A percentile compares a stretch with the other conserved stretches of the same genome.
These are phyloP conservation scores for Emergomyces africanus DNA, from an alignment of 2,329 filamentous ascomycete genomes.

Conservation along the genomic window DNA sequence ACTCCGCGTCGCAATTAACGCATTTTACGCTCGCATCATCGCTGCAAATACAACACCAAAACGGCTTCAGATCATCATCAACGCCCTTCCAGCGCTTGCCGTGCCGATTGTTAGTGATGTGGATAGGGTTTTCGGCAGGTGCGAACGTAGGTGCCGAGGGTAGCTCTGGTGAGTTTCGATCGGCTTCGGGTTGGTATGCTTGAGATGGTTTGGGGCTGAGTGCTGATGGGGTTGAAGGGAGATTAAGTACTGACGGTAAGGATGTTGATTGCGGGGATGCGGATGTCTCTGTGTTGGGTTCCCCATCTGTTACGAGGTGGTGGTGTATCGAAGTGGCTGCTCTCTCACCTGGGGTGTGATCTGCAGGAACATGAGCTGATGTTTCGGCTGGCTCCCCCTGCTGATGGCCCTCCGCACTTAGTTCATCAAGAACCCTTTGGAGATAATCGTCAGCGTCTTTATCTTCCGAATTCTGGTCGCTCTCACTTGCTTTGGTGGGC, in stretches of 20 bases:
- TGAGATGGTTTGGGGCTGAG: constrained; percentile 7
- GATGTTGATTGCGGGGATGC: background rate
- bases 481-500: background rate
- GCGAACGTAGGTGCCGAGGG: constrained; percentile 15
- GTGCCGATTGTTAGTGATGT: constrained; percentile 9
- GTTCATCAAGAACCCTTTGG: constrained; percentile 18
- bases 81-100: constrained; percentile 17
- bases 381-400: background rate
- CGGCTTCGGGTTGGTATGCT: constrained; percentile 4
- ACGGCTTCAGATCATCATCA: constrained; percentile 51
- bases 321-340: background rate
- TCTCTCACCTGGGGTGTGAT: background rate
- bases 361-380: background rate
- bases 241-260: background rate
- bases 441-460: constrained; percentile 19
- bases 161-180: constrained; percentile 11
- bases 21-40: constrained; percentile 65
- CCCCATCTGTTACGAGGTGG: background rate
- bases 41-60: constrained; percentile 74
- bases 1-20: constrained; percentile 54
- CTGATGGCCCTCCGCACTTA: constrained; percentile 4
- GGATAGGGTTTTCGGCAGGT: constrained; percentile 5
- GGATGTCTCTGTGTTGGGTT: background rate
- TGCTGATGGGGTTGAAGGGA: constrained; percentile 5
- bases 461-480: constrained; percentile 3